A percentile compares a stretch with the other conserved stretches of the same genome.
phyloP scores from a whole-genome alignment of 768 basidiomycete species.

The Boletus sp. region DNA sequence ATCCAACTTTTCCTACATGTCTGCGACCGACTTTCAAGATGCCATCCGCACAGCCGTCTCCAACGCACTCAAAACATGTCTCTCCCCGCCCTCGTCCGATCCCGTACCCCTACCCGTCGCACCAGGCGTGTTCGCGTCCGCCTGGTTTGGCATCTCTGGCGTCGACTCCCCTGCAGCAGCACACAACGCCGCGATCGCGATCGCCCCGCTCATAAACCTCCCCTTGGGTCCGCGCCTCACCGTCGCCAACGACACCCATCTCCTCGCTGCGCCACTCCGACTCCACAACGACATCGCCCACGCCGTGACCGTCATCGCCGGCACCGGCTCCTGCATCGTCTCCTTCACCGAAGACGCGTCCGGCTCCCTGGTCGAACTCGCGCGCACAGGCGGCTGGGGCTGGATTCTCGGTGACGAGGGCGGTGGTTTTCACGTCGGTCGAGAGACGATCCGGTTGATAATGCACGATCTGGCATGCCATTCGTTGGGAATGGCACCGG shows the following conservation, averaged over 20 bases:
- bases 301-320: slow-evolving; percentile 73
- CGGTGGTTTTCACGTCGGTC: slow-evolving; percentile 75
- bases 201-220: slow-evolving; percentile 58
- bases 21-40: slow-evolving; percentile 53
- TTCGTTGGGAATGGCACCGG: slow-evolving; percentile 32
- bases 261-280: slow-evolving; percentile 76
- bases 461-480: slow-evolving; percentile 52
- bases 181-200: slow-evolving; percentile 47
- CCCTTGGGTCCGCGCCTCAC: slow-evolving; percentile 52
- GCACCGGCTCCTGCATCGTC: slow-evolving; percentile 78
- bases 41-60: slow-evolving; percentile 51
- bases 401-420: slow-evolving; percentile 87
- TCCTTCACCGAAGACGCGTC: slow-evolving; percentile 49
- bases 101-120: slow-evolving; percentile 38
- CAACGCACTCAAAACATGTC: slow-evolving; percentile 49
- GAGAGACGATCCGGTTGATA: slow-evolving; percentile 70
- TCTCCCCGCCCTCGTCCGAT: slow-evolving; percentile 35
- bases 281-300: slow-evolving; percentile 54
- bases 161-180: slow-evolving; percentile 70
- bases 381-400: slow-evolving; percentile 76
- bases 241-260: slow-evolving; percentile 79
- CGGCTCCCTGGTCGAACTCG: slow-evolving; percentile 54
- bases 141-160: slow-evolving; percentile 83
- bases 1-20: slow-evolving; percentile 83
- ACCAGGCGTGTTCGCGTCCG: slow-evolving; percentile 52